Evolutionary conservation across 257 asterid species (phyloP).

Genomic region (Salvia miltiorrhiza): DNA sequence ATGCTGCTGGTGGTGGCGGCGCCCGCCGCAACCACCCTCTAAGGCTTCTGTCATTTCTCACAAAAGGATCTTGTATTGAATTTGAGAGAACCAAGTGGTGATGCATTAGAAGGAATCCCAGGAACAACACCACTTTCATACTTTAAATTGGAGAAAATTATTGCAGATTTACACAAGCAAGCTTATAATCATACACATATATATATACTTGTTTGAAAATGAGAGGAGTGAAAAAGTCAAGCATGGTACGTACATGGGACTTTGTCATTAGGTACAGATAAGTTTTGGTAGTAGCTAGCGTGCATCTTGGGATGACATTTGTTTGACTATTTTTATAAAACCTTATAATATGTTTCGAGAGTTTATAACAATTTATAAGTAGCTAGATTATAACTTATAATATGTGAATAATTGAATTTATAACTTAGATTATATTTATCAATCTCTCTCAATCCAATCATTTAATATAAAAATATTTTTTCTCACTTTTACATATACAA

Average conservation of each 20-base stretch:
- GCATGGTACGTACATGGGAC: neutral
- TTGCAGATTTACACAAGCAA: neutral
- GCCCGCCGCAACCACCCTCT: neutral
- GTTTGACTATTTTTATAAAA: too few relatives aligned
- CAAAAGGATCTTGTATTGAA: neutral
- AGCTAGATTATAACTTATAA: too few relatives aligned
- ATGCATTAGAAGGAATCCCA: neutral
- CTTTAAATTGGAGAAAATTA: neutral
- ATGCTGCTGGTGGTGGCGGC: slow-evolving; percentile 6
- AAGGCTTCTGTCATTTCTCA: neutral
- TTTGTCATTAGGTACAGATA: neutral
- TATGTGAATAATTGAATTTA: too few relatives aligned
- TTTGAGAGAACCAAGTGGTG: neutral
- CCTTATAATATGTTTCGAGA: too few relatives aligned
- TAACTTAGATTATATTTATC: too few relatives aligned
- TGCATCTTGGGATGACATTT: too few relatives aligned
- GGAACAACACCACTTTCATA: neutral
- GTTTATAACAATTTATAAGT: too few relatives aligned
- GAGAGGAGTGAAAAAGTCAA: neutral
- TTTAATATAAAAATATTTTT: too few relatives aligned
- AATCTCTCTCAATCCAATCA: too few relatives aligned
- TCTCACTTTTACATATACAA: too few relatives aligned
- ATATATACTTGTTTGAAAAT: neutral
- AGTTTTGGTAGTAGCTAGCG: too few relatives aligned
- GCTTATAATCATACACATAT: too few relatives aligned